A percentile compares a stretch with the other conserved stretches of the same genome.
Conservation (phyloP, 2,329 filamentous ascomycete species). For the Phoma sp. region DNA sequence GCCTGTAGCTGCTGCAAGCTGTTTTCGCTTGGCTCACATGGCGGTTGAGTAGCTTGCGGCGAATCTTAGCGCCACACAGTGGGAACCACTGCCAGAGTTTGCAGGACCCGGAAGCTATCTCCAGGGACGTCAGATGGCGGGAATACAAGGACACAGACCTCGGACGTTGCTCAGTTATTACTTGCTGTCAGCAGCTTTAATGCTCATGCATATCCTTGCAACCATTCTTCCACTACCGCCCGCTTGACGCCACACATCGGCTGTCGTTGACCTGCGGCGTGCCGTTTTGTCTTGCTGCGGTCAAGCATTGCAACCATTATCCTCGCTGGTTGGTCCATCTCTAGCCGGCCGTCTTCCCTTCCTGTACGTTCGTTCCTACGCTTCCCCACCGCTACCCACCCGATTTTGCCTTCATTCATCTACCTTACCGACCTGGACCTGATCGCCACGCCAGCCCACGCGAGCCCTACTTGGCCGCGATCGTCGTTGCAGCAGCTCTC, state of each 20-base stretch:
- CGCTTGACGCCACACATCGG: constrained; percentile 47
- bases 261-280: constrained; percentile 44
- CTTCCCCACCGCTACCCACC: constrained; percentile 41
- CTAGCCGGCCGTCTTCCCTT: constrained; percentile 46
- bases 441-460: constrained; percentile 46
- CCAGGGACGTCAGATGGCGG: constrained; percentile 46
- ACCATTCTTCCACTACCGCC: constrained; percentile 39
- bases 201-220: constrained; percentile 48
- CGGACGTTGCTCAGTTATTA: constrained; percentile 31
- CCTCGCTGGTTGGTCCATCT: constrained; percentile 44
- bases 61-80: constrained; percentile 44
- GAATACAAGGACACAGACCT: constrained; percentile 39
- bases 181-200: constrained; percentile 41
- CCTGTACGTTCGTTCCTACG: constrained; percentile 46
- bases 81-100: constrained; percentile 43
- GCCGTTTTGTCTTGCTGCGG: constrained; percentile 39
- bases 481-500: constrained; percentile 44
- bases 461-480: constrained; percentile 46
- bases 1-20: constrained; percentile 30
- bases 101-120: constrained; percentile 38
- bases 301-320: constrained; percentile 40
- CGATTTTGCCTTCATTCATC: constrained; percentile 36
- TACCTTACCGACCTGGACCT: constrained; percentile 37
- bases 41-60: constrained; percentile 43
- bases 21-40: constrained; percentile 37